Conservation (phyloP, 2,329 filamentous ascomycete species). For the Mariannaea elegans region DNA sequence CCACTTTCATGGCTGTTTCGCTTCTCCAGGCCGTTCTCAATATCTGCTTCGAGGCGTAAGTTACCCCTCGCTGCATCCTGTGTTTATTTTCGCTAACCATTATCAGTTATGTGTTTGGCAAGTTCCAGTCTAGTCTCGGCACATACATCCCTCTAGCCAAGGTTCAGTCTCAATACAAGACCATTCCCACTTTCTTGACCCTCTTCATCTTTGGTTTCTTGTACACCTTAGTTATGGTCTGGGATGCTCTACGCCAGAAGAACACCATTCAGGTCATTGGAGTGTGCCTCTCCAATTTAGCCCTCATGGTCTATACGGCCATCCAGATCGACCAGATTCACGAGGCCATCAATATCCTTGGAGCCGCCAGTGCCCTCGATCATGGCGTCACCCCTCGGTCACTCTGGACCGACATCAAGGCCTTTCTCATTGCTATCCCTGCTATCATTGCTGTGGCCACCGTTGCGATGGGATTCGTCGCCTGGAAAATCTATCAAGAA, state of each 20-base stretch:
- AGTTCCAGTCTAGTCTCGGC: conserved; percentile 75
- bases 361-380: conserved; percentile 54
- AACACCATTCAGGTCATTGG: conserved; percentile 99
- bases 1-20: conserved; percentile 80
- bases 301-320: conserved; percentile 89
- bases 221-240: conserved; percentile 89
- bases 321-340: conserved; percentile 93
- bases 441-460: conserved; percentile 82
- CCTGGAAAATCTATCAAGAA: conserved; percentile 97
- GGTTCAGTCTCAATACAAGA: conserved; percentile 64
- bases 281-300: conserved; percentile 90
- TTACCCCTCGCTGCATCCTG: conserved; percentile 27
- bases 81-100: conserved; percentile 26
- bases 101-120: conserved; percentile 84
- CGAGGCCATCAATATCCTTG: conserved; percentile 71
- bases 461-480: conserved; percentile 75
- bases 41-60: conserved; percentile 87
- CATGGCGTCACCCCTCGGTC: conserved; percentile 29
- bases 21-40: conserved; percentile 81
- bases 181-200: conserved; percentile 94
- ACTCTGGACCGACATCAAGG: conserved; percentile 76
- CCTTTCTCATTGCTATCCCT: conserved; percentile 86
- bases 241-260: conserved; percentile 91
- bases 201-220: conserved; percentile 98
- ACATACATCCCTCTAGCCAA: conserved; percentile 49